Base-by-base conservation (phyloP, 129 eudicot species). In the Ambrosia artemisiifolia region DNA sequence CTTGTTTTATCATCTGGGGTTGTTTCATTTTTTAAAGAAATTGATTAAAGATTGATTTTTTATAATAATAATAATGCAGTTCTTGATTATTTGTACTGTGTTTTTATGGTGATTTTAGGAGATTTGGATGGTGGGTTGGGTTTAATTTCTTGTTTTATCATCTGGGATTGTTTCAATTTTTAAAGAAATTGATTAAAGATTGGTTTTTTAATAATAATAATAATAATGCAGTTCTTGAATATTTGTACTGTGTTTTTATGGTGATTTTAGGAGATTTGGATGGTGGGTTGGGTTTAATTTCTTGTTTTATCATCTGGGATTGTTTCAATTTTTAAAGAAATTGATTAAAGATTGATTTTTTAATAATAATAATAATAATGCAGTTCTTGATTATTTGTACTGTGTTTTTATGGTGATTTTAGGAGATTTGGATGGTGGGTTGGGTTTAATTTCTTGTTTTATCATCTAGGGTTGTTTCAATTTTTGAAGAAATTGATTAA, bases 401-500 rank as follows among this genome's bases (percentile, higher is more conserved):
- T 16, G 47, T 51, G 2, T 35, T 56, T 55, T 60, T 40, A 32
- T 57, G 38, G 56, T 19, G 14, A 42, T 57, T 24, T 40, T 14
- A 71, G 16, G 61, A 19, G 9, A n/a, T 71, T 38, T 56, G 2
- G 20, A 33, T 24, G 24, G 40, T 8, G 64, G 42, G 65, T 49
- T 24, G 30, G 40, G 78, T 36, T 50, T 64, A 35, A n/a, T 74
- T 63, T 74, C 42, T 19, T 49, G 72, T 35, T 74, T 64, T 17
- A 63, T 49, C 61, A 19, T 64, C 16, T 64, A 51, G 71, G 72
- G 2, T 36, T 64, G 78, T 20, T 13, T 63, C 64, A 74, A 14
- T 19, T 63, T 10, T 1, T 74, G 72, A 74, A 50, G 40, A 17
- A 54, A 24, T 19, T 54, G 14, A 18, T 35, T 36, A 3, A 30